These are phyloP conservation scores for Sorghum bicolor DNA, from an alignment of 176 grass and related monocot species.

Conservation along the genomic window DNA sequence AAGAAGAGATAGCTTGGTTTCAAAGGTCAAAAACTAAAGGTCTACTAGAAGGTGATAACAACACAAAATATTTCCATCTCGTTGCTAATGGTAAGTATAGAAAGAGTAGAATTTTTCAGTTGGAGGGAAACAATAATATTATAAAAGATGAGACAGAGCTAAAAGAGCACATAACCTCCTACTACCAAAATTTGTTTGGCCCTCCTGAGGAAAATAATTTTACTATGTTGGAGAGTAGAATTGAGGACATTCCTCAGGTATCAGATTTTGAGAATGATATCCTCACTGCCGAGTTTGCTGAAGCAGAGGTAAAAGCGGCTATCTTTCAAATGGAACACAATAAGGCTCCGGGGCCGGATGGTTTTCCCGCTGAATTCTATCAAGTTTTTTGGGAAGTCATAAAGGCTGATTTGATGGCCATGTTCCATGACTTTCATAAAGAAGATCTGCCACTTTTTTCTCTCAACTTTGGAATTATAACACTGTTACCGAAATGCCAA, in stretches of 20 bases:
- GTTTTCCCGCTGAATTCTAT: background rate
- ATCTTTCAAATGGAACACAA: background rate
- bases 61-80: background rate
- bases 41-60: background rate
- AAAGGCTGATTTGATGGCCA: background rate
- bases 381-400: no score
- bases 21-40: no score
- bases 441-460: background rate
- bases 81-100: background rate
- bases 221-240: background rate
- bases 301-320: background rate
- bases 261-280: background rate
- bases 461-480: background rate
- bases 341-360: background rate
- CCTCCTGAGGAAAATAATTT: background rate
- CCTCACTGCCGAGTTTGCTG: background rate
- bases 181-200: background rate
- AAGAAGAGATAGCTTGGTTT: no score
- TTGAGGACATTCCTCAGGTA: background rate
- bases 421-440: background rate
- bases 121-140: background rate
- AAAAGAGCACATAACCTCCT: background rate
- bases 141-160: background rate
- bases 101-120: background rate
- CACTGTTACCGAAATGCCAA: background rate